A percentile compares a stretch with the other conserved stretches of the same genome.
phyloP scores from a whole-genome alignment of 108 stramenopile species.

The Stephanodiscus triporus region DNA sequence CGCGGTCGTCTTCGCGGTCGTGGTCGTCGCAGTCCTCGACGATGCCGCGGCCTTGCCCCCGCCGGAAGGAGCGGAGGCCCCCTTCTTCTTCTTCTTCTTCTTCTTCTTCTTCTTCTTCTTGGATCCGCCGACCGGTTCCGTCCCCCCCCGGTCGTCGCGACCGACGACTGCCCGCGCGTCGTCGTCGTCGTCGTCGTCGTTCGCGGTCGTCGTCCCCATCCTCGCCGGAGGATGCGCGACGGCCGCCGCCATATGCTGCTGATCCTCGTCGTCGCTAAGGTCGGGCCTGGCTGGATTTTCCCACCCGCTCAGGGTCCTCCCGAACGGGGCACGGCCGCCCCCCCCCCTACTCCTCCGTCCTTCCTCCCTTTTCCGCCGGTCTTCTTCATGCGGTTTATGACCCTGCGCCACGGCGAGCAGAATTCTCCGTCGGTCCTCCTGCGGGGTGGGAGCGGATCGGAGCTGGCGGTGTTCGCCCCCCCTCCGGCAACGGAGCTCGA shows the following conservation, averaged over 20 bases:
- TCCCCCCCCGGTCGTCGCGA: not conserved
- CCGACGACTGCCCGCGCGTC: not conserved
- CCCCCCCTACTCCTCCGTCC: not conserved
- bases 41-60: not conserved
- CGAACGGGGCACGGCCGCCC: not conserved
- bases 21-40: not conserved
- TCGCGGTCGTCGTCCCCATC: not conserved
- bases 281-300: not conserved
- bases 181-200: not conserved
- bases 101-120: not conserved
- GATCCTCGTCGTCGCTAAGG: slow-evolving; percentile 5
- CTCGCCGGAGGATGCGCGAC: not conserved
- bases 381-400: slow-evolving; percentile 12
- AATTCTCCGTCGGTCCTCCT: not conserved
- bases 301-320: slow-evolving; percentile 8
- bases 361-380: not conserved
- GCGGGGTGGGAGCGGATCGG: slow-evolving; percentile 6
- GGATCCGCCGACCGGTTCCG: not conserved
- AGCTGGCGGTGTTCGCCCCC: not conserved
- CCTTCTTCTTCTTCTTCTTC: not conserved
- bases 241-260: not conserved
- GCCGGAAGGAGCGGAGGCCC: not conserved
- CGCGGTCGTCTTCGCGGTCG: not conserved
- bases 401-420: slow-evolving; percentile 11
- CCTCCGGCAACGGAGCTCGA: not conserved